Conservation (phyloP, 2,329 filamentous ascomycete species). For the Aspergillus sp. region DNA sequence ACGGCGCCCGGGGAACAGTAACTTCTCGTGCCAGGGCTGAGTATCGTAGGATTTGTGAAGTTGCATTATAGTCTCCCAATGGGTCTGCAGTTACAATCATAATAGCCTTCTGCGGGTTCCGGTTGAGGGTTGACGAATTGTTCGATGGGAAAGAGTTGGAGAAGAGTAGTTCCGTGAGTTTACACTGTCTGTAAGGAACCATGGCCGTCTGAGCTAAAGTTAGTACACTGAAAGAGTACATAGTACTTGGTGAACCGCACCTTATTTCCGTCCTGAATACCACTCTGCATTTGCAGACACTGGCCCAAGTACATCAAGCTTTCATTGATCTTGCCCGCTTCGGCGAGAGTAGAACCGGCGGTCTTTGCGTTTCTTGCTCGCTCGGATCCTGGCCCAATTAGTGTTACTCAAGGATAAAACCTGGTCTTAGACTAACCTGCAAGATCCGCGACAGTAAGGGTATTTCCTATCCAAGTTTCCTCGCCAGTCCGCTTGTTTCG, state of each 20-base stretch:
- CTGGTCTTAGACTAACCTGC: slow-evolving; percentile 59
- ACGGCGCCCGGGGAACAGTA: slow-evolving; percentile 84
- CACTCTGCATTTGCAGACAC: slow-evolving; percentile 92
- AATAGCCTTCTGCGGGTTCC: slow-evolving; percentile 79
- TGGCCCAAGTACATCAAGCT: slow-evolving; percentile 98
- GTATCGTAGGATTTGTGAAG: slow-evolving; percentile 92
- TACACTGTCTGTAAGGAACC: slow-evolving; percentile 79
- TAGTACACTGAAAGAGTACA: slow-evolving; percentile 5
- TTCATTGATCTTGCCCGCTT: slow-evolving; percentile 98
- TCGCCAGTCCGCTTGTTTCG: slow-evolving; percentile 51
- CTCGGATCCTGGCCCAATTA: slow-evolving; percentile 64
- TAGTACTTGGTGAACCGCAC: slow-evolving; percentile 44
- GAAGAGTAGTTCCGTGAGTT: slow-evolving; percentile 80
- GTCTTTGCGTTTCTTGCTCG: slow-evolving; percentile 92
- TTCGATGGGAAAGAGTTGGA: slow-evolving; percentile 76
- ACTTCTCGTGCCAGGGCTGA: slow-evolving; percentile 90
- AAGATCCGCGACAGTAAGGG: slow-evolving; percentile 84
- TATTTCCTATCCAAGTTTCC: slow-evolving; percentile 71
- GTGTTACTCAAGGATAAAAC: slow-evolving; percentile 9
- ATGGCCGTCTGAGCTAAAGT: slow-evolving; percentile 59
- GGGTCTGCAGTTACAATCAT: slow-evolving; percentile 98
- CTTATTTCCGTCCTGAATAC: slow-evolving; percentile 71
- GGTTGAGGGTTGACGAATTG: slow-evolving; percentile 47
- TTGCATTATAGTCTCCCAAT: slow-evolving; percentile 91
- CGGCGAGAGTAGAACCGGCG: slow-evolving; percentile 83